Evolutionary conservation across 768 basidiomycete species (phyloP).

Genomic region (Lactarius akahatsu): DNA sequence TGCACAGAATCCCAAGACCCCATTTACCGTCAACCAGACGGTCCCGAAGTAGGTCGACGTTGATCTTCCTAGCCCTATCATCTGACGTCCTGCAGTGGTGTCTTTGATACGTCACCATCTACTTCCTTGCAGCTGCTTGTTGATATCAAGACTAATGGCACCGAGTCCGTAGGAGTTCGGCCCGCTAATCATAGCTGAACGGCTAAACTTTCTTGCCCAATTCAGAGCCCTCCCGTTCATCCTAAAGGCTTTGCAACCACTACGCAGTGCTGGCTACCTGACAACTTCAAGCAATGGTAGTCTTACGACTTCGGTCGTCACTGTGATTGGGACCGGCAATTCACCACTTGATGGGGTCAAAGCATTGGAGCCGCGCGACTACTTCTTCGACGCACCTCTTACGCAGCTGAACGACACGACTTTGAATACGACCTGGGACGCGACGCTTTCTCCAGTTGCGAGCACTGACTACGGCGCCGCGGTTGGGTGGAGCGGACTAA

Average conservation of each 20-base stretch:
- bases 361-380: constrained; percentile 45
- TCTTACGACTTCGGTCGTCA: constrained; percentile 40
- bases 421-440: constrained; percentile 42
- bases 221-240: constrained; percentile 46
- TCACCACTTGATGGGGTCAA: constrained; percentile 48
- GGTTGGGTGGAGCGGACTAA: constrained; percentile 51
- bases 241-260: constrained; percentile 45
- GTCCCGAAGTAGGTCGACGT: constrained; percentile 41
- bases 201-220: neutral
- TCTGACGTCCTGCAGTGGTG: constrained; percentile 36
- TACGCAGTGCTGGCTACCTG: constrained; percentile 46
- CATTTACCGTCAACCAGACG: constrained; percentile 44
- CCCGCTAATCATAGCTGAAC: constrained; percentile 12
- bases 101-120: constrained; percentile 46
- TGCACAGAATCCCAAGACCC: constrained; percentile 43
- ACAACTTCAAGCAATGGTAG: constrained; percentile 47
- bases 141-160: constrained; percentile 53
- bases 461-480: constrained; percentile 47
- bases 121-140: constrained; percentile 49
- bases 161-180: constrained; percentile 37
- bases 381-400: constrained; percentile 55
- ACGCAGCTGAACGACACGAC: constrained; percentile 40
- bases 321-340: constrained; percentile 53
- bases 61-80: neutral
- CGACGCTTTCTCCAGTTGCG: constrained; percentile 48